phyloP scores from a whole-genome alignment of 202 grass and related monocot species.

The Dendrocalamus latiflorus region DNA sequence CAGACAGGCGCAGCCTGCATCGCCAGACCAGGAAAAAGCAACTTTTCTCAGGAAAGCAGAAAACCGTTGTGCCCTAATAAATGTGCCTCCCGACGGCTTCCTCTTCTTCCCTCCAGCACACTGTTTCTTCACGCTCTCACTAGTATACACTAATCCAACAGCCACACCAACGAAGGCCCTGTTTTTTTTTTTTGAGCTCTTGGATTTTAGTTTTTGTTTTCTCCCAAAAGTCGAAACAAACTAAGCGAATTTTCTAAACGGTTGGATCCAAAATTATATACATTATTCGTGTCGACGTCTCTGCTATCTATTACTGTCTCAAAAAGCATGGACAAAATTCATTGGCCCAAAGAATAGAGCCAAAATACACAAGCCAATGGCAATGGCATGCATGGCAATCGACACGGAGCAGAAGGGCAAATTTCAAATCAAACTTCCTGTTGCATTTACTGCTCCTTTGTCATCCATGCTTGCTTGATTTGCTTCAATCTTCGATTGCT shows the following conservation, averaged over 20 bases:
- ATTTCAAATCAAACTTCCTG: neutral
- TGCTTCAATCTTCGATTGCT: neutral
- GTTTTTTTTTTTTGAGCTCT: too few species aligned
- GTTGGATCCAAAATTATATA: too few species aligned
- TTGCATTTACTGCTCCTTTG: neutral
- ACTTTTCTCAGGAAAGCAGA: neutral
- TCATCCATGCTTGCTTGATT: neutral
- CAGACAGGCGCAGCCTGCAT: too few species aligned
- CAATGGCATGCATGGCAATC: neutral
- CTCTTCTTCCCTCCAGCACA: neutral
- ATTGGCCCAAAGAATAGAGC: too few species aligned
- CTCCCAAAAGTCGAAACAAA: too few species aligned
- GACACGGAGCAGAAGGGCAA: neutral
- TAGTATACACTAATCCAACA: too few species aligned
- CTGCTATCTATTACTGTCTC: too few species aligned
- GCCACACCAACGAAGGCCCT: too few species aligned
- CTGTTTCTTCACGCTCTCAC: neutral
- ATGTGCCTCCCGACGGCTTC: neutral
- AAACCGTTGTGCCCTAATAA: constrained; percentile 13
- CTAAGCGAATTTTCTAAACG: too few species aligned
- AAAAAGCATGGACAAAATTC: too few species aligned
- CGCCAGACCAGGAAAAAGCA: neutral
- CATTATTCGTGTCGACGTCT: too few species aligned
- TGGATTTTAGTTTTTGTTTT: too few species aligned
- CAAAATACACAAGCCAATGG: neutral